Evolutionary conservation across 228 moss, liverwort and hornwort species (phyloP).

Genomic region (Sphagnum fallax): DNA sequence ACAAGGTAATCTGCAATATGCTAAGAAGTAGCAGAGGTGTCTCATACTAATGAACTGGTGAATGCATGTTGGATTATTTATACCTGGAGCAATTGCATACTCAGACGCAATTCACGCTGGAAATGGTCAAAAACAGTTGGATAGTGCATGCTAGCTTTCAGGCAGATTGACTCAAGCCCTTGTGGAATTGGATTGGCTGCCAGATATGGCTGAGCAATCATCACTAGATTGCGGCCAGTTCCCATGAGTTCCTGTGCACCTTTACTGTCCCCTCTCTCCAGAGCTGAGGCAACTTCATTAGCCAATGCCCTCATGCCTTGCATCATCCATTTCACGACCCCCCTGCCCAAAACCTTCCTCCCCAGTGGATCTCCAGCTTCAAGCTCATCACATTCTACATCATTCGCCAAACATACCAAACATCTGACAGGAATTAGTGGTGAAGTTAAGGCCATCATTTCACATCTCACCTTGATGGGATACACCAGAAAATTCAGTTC

Average conservation of each 20-base stretch:
- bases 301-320: constrained; percentile 62
- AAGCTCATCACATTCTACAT: constrained; percentile 1
- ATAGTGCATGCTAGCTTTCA: constrained; percentile 81
- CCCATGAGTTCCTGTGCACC: constrained; percentile 63
- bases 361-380: constrained; percentile 66
- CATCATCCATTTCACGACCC: constrained; percentile 78
- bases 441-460: background rate
- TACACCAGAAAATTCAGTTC: background rate
- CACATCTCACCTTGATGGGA: background rate
- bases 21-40: background rate
- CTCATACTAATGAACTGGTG: background rate
- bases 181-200: constrained; percentile 77
- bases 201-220: constrained; percentile 77
- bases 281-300: constrained; percentile 49
- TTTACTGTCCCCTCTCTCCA: constrained; percentile 46
- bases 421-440: background rate
- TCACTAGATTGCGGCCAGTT: constrained; percentile 72
- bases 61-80: background rate
- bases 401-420: background rate
- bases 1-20: too few species aligned
- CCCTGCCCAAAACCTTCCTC: constrained; percentile 55
- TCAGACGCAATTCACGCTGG: constrained; percentile 64
- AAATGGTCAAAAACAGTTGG: constrained; percentile 88
- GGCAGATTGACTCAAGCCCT: constrained; percentile 60
- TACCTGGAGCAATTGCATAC: constrained; percentile 55